These are phyloP conservation scores for Erigeron canadensis DNA, from an alignment of 129 eudicot species.

Conservation along the genomic window DNA sequence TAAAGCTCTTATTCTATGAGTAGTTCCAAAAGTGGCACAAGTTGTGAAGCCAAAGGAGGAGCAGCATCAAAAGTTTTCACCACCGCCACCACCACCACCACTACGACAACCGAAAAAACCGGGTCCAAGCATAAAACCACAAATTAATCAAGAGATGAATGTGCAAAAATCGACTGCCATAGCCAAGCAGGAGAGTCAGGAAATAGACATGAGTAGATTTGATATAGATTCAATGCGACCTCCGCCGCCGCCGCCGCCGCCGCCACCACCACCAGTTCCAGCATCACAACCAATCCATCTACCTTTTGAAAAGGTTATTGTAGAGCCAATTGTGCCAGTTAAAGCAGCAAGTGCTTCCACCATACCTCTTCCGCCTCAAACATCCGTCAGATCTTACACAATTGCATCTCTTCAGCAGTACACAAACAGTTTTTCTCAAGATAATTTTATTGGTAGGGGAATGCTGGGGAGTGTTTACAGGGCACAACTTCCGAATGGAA, in stretches of 20 bases:
- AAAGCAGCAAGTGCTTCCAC: constrained; percentile 41
- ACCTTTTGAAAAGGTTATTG: constrained; percentile 60
- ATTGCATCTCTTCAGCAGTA: constrained; percentile 94
- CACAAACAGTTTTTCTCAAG: constrained; percentile 88
- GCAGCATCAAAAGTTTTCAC: constrained; percentile 31
- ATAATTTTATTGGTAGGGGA: constrained; percentile 80
- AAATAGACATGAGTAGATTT: constrained; percentile 57
- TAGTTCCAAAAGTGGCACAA: constrained; percentile 51
- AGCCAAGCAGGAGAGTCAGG: constrained; percentile 42
- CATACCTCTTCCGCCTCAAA: constrained; percentile 47
- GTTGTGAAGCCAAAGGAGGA: constrained; percentile 54
- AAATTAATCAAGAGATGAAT: constrained; percentile 39
- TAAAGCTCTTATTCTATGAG: constrained; percentile 8
- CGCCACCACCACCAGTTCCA: constrained; percentile 47
- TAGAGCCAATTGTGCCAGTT: constrained; percentile 48
- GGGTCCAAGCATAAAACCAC: constrained; percentile 42
- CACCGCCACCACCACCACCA: constrained; percentile 24
- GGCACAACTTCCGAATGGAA: constrained; percentile 85
- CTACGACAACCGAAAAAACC: constrained; percentile 20
- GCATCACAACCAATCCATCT: constrained; percentile 34
- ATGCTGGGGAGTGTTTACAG: constrained; percentile 89
- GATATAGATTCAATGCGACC: constrained; percentile 74
- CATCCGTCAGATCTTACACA: constrained; percentile 67
- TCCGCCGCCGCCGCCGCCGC: constrained; percentile 62
- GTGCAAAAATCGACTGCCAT: constrained; percentile 44